Evolutionary conservation across 1,139 yeast genomes (phyloP), one percentile per base, ranked within the genome.

Genomic region (Yamadazyma taylorii): DNA sequence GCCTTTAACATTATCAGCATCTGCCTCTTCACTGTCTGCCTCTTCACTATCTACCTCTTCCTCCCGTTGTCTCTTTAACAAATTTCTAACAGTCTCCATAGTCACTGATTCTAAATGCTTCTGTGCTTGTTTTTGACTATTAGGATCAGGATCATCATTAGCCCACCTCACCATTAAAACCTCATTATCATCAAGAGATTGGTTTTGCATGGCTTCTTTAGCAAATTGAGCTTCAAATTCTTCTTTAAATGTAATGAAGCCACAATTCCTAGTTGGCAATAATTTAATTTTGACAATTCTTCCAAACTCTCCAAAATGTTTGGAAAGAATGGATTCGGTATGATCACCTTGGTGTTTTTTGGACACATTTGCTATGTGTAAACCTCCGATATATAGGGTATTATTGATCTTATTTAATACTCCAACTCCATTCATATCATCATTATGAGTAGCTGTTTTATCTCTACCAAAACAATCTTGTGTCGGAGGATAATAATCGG

Each of bases 351-450:
- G 13, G 11, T 5, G 30, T 8, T 19, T 5, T 19, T 19, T 19
- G 21, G 21, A 6, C 5, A 6, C 11, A 13, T 19, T 29, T 23
- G 44, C 51, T 48, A 61, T 52, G 33, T 61, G 66, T 17, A 88
- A 64, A 2, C 88, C 82, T 15, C 95, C 95, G 2, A 92, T 75
- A 53, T 84, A 90, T 8, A 92, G 57, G 0, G 97, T 88, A 39
- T 82, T 63, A 55, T 89, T 90, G 17, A 69, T 69, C 26, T 73
- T 65, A 47, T 77, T 72, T 53, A 90, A 81, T n/a, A 90, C 81
- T 0, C 97, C 98, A 2, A 88, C 85, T 16, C 97, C 98, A 31
- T 85, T 82, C 96, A 89, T 88, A 59, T 92, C 98, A 48, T 90
- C 97, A 47, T 89, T 69, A 55, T 87, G 87, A 31, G 80, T 85